phyloP scores from a whole-genome alignment of 2,329 filamentous ascomycete genomes.

The Ramichloridium luteum region DNA sequence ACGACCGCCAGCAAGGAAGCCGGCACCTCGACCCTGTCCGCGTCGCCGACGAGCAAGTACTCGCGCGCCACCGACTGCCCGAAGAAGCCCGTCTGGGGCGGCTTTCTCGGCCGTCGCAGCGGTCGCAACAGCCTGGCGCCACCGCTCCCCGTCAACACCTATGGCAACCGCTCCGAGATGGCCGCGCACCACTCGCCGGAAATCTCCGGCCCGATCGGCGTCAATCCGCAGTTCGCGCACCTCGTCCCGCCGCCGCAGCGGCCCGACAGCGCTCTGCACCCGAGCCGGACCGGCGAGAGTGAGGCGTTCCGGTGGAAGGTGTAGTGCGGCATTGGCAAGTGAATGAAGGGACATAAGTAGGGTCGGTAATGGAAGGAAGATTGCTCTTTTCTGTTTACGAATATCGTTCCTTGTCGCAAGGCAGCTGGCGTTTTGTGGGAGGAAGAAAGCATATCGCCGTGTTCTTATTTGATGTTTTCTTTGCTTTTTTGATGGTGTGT shows the following conservation, averaged over 20 bases:
- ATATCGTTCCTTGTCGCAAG: no score
- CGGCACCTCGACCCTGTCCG: slow-evolving; percentile 14
- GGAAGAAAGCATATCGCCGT: no score
- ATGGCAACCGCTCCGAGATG: slow-evolving; percentile 3
- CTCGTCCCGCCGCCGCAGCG: slow-evolving; percentile 29
- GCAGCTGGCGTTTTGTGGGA: no score
- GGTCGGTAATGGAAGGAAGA: no score
- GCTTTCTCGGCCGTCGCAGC: slow-evolving; percentile 18
- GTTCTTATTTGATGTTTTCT: no score
- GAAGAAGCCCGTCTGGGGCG: slow-evolving; percentile 23
- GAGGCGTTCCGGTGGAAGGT: slow-evolving; percentile 22
- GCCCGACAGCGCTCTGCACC: slow-evolving; percentile 46
- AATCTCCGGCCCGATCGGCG: slow-evolving; percentile 45
- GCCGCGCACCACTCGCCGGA: slow-evolving; percentile 14
- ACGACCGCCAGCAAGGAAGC: slow-evolving; percentile 22
- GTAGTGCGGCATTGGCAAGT: no score
- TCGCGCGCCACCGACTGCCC: slow-evolving; percentile 26
- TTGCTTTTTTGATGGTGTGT: no score
- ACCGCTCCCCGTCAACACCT: slow-evolving; percentile 33
- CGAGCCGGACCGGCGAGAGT: slow-evolving; percentile 26
- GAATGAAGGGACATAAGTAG: no score
- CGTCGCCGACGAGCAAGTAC: slow-evolving; percentile 25
- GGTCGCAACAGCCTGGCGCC: slow-evolving; percentile 31
- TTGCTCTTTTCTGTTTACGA: no score
- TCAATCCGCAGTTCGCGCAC: slow-evolving; percentile 41